phyloP scores from a whole-genome alignment of 1,284 basidiomycete species.

The Leccinum proliferum region DNA sequence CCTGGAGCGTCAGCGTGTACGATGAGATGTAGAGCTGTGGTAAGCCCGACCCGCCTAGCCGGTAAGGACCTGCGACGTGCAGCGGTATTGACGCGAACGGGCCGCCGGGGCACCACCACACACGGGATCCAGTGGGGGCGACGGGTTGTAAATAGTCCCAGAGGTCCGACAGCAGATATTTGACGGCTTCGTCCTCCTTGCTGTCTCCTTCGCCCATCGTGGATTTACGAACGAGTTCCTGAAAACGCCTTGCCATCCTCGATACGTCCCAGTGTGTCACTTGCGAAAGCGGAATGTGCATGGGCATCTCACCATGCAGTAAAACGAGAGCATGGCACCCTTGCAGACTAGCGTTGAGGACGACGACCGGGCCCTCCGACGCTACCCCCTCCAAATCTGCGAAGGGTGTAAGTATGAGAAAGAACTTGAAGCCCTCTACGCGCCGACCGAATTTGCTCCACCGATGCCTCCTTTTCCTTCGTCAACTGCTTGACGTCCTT shows the following conservation, averaged over 20 bases:
- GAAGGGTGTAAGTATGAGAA: slow-evolving; percentile 22
- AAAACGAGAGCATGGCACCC: slow-evolving; percentile 28
- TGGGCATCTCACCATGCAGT: slow-evolving; percentile 7
- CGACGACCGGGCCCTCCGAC: slow-evolving; percentile 31
- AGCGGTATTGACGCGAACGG: slow-evolving; percentile 33
- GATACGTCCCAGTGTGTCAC: slow-evolving; percentile 15
- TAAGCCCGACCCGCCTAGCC: slow-evolving; percentile 12
- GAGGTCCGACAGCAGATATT: slow-evolving; percentile 22
- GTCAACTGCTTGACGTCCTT: slow-evolving; percentile 17
- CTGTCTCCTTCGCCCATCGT: not conserved
- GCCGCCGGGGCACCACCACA: slow-evolving; percentile 43
- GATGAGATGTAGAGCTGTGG: slow-evolving; percentile 32
- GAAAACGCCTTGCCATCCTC: slow-evolving; percentile 18
- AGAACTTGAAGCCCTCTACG: slow-evolving; percentile 25
- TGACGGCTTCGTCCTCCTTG: slow-evolving; percentile 5
- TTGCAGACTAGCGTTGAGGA: slow-evolving; percentile 27
- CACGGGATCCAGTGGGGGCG: slow-evolving; percentile 21
- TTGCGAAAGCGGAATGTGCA: slow-evolving; percentile 18
- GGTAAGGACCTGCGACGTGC: slow-evolving; percentile 33
- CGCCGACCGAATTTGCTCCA: slow-evolving; percentile 24
- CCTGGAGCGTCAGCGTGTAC: slow-evolving; percentile 33
- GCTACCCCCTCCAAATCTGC: slow-evolving; percentile 25
- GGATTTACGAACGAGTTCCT: slow-evolving; percentile 8
- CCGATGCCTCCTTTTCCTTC: slow-evolving; percentile 18
- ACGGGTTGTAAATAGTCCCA: slow-evolving; percentile 26